These are phyloP conservation scores for Stagonosporopsis rhizophila DNA, from an alignment of 2,329 filamentous ascomycete species.

Conservation along the genomic window DNA sequence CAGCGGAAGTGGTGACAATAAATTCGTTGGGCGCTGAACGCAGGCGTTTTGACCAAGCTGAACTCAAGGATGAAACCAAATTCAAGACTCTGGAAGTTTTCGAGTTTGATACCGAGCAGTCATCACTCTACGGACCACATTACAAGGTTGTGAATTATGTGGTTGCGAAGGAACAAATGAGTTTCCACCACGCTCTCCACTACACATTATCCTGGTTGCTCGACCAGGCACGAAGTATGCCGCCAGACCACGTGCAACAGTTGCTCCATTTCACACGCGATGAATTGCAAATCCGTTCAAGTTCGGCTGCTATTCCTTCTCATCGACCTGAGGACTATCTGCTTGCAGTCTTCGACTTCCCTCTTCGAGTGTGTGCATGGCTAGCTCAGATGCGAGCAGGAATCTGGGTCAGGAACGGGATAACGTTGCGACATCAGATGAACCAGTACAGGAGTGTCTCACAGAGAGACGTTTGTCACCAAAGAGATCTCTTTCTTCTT, in stretches of 20 bases:
- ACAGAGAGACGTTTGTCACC: conserved; percentile 90
- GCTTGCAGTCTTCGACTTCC: conserved; percentile 89
- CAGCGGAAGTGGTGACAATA: conserved; percentile 83
- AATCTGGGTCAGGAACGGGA: conserved; percentile 98
- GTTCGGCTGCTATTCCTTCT: conserved; percentile 65
- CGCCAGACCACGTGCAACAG: conserved; percentile 68
- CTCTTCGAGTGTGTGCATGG: conserved; percentile 93
- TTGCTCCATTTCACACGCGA: conserved; percentile 75
- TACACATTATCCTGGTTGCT: conserved; percentile 96
- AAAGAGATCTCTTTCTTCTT: conserved; percentile 91
- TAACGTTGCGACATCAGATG: conserved; percentile 94
- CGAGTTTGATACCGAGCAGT: conserved; percentile 70
- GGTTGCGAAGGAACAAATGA: conserved; percentile 88
- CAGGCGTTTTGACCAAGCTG: conserved; percentile 80
- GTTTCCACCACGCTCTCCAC: conserved; percentile 96
- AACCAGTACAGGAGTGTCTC: conserved; percentile 89
- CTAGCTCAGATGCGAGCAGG: conserved; percentile 96
- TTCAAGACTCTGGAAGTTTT: conserved; percentile 82
- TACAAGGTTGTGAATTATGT: conserved; percentile 77
- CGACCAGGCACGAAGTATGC: conserved; percentile 82
- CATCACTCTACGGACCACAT: conserved; percentile 51
- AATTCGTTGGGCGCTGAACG: conserved; percentile 91
- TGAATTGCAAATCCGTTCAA: conserved; percentile 70
- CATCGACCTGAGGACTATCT: conserved; percentile 77
- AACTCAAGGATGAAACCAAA: conserved; percentile 83